Evolutionary conservation across 257 asterid species (phyloP).

Genomic region (Anisodus acutangulus): DNA sequence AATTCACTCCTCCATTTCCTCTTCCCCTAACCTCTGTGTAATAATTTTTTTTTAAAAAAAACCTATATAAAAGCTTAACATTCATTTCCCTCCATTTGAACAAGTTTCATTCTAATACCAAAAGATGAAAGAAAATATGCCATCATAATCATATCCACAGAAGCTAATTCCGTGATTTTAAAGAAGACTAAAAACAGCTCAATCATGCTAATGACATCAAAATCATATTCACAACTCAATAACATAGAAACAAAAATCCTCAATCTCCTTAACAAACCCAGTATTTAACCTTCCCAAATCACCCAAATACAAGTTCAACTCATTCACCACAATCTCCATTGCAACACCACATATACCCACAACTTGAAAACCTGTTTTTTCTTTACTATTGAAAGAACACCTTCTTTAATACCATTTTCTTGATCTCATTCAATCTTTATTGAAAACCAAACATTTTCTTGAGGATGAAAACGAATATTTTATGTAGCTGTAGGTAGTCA

Average conservation of each 20-base stretch:
- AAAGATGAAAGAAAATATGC: neutral
- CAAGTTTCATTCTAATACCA: neutral
- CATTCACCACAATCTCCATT: conserved; percentile 49
- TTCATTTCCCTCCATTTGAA: neutral
- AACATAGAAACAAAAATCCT: conserved; percentile 35
- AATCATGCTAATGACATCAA: neutral
- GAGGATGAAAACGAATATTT: too few species aligned
- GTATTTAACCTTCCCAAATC: conserved; percentile 44
- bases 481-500: too few species aligned
- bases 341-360: conserved; percentile 55
- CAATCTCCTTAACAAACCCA: conserved; percentile 34
- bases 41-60: too few species aligned
- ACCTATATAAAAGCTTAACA: neutral
- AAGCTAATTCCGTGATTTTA: neutral
- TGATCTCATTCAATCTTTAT: too few species aligned
- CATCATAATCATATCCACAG: too few species aligned
- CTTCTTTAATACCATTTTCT: too few species aligned
- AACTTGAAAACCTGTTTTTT: neutral
- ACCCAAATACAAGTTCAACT: conserved; percentile 68
- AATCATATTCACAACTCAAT: conserved; percentile 9
- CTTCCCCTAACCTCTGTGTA: too few species aligned
- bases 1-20: too few species aligned
- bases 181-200: neutral
- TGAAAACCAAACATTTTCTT: too few species aligned
- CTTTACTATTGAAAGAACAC: too few species aligned